A percentile compares a stretch with the other conserved stretches of the same genome.
Conservation (phyloP, 2,329 filamentous ascomycete species). For the Hypoxylon sp. region DNA sequence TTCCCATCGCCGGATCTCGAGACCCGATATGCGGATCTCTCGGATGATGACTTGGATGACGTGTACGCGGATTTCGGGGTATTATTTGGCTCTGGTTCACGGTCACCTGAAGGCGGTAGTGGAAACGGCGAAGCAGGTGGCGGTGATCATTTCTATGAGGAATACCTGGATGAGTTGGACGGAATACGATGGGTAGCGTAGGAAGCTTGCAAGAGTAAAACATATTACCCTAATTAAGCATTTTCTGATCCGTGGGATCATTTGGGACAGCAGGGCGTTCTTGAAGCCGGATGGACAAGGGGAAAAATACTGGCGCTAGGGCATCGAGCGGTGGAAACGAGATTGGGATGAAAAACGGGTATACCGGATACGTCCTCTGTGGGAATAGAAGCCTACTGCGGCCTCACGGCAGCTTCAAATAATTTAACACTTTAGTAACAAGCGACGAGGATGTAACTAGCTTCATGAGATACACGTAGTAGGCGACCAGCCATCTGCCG, state of each 20-base stretch:
- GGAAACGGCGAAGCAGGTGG: constrained; percentile 50
- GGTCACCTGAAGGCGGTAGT: constrained; percentile 45
- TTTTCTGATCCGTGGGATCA: not conserved
- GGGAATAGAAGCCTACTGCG: constrained; percentile 28
- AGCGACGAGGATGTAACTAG: not conserved
- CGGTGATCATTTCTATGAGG: constrained; percentile 64
- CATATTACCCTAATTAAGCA: constrained; percentile 2
- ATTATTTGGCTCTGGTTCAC: constrained; percentile 60
- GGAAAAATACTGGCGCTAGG: constrained; percentile 11
- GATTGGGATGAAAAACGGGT: constrained; percentile 3
- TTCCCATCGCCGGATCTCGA: constrained; percentile 64
- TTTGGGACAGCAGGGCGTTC: constrained; percentile 7
- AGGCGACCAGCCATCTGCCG: not conserved
- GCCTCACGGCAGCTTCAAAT: constrained; percentile 36
- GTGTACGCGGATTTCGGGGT: constrained; percentile 70
- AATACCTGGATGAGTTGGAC: constrained; percentile 70
- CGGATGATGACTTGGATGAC: constrained; percentile 63
- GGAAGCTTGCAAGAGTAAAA: constrained; percentile 28
- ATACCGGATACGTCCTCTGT: constrained; percentile 21
- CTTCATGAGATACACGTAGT: constrained; percentile 8
- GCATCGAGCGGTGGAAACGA: constrained; percentile 12
- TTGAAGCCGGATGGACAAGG: constrained; percentile 9
- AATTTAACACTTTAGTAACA: constrained; percentile 10
- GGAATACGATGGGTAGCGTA: constrained; percentile 65
- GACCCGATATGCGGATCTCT: constrained; percentile 59